Evolutionary conservation across 2,329 filamentous ascomycete species (phyloP).

Genomic region (Rhinocladiella similis): DNA sequence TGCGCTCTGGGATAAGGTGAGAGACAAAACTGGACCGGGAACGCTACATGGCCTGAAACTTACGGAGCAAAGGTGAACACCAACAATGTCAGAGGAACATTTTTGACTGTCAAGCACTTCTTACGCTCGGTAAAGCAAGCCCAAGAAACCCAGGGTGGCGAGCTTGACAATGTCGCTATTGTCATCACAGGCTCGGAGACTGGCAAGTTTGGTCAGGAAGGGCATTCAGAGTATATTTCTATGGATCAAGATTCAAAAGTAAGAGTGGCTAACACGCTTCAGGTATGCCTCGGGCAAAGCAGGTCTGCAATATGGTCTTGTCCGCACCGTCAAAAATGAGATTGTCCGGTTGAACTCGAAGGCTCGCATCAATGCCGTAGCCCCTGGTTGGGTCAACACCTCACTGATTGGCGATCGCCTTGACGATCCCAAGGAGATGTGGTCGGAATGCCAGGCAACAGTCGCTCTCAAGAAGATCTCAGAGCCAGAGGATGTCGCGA

Average conservation of each 20-base stretch:
- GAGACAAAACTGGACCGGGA: neutral
- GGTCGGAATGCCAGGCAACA: slow-evolving; percentile 52
- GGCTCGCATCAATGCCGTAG: slow-evolving; percentile 55
- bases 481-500: slow-evolving; percentile 51
- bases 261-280: neutral
- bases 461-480: slow-evolving; percentile 50
- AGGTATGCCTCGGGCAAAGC: slow-evolving; percentile 52
- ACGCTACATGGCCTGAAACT: slow-evolving; percentile 35
- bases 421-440: slow-evolving; percentile 52
- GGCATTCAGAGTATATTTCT: slow-evolving; percentile 42
- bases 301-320: slow-evolving; percentile 54
- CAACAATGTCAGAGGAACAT: slow-evolving; percentile 54
- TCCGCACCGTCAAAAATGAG: slow-evolving; percentile 56
- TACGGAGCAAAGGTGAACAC: slow-evolving; percentile 37
- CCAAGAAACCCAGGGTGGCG: slow-evolving; percentile 41
- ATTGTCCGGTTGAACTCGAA: slow-evolving; percentile 53
- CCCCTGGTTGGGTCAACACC: slow-evolving; percentile 51
- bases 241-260: no score
- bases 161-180: slow-evolving; percentile 53
- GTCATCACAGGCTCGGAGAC: slow-evolving; percentile 56
- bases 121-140: slow-evolving; percentile 42
- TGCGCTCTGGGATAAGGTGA: slow-evolving; percentile 53
- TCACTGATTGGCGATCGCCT: slow-evolving; percentile 50
- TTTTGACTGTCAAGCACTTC: slow-evolving; percentile 59
- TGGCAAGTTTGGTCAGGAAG: slow-evolving; percentile 52